These are phyloP conservation scores for Trametes coccinea DNA, from an alignment of 768 basidiomycete genomes.

Conservation along the genomic window DNA sequence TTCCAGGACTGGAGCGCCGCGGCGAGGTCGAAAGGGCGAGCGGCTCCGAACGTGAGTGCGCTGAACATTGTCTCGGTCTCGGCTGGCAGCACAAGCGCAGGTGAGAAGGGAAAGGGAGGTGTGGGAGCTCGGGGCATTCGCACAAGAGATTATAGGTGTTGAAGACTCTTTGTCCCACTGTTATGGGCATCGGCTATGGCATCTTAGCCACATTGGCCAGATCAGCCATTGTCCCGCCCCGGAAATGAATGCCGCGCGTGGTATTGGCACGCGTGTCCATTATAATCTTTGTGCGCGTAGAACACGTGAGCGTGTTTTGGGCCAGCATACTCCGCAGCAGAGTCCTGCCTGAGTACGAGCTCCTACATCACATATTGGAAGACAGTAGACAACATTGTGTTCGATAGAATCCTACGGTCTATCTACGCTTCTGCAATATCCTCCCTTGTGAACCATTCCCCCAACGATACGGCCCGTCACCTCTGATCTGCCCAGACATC, in stretches of 20 bases:
- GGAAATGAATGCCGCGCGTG: slow-evolving; percentile 1
- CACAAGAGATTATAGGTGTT: not conserved
- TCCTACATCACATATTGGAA: not conserved
- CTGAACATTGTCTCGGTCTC: not conserved
- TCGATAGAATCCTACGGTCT: too few species aligned
- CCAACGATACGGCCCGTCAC: not conserved
- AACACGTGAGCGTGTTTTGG: slow-evolving; percentile 4
- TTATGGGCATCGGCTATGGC: not conserved
- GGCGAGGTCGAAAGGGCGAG: slow-evolving; percentile 11
- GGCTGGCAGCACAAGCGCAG: not conserved
- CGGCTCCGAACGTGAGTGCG: not conserved
- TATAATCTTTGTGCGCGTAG: not conserved
- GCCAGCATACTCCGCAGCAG: too few species aligned
- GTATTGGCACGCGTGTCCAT: not conserved
- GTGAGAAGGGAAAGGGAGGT: not conserved
- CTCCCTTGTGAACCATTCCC: too few species aligned
- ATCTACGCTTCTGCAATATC: too few species aligned
- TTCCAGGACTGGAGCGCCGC: slow-evolving; percentile 7
- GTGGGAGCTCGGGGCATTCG: not conserved
- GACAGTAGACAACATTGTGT: too few species aligned
- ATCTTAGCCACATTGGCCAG: not conserved
- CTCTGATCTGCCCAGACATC: not conserved
- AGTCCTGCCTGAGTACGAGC: not conserved
- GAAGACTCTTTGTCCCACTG: not conserved
- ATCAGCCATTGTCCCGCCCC: slow-evolving; percentile 1